Evolutionary conservation across 2,329 filamentous ascomycete species (phyloP).

Genomic region (Colletotrichum sp.): DNA sequence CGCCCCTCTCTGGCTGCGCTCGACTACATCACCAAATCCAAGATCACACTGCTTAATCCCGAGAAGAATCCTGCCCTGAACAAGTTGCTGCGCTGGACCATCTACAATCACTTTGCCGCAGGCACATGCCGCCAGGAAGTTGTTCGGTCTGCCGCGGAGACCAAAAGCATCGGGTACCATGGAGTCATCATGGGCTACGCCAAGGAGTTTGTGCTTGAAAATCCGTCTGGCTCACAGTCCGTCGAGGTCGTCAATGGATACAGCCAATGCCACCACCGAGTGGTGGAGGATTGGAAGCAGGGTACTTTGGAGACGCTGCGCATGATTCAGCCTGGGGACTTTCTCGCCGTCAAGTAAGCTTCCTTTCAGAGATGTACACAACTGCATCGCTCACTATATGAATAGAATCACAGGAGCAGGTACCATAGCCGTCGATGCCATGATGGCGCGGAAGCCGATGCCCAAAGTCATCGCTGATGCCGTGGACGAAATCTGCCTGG

Average conservation of each 20-base stretch:
- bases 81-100: conserved; percentile 76
- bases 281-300: conserved; percentile 74
- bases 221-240: conserved; percentile 49
- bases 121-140: conserved; percentile 77
- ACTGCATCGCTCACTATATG: neutral
- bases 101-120: conserved; percentile 91
- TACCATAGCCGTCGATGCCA: conserved; percentile 69
- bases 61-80: conserved; percentile 77
- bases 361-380: neutral
- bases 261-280: conserved; percentile 29
- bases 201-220: conserved; percentile 72
- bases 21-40: conserved; percentile 5
- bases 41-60: conserved; percentile 59
- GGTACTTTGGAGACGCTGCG: conserved; percentile 77
- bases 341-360: conserved; percentile 65
- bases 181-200: conserved; percentile 89
- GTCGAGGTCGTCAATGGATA: conserved; percentile 47
- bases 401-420: conserved; percentile 80
- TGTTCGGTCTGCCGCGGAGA: conserved; percentile 61
- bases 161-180: conserved; percentile 78
- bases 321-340: conserved; percentile 69
- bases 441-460: conserved; percentile 66
- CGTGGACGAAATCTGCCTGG: conserved; percentile 75
- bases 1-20: neutral
- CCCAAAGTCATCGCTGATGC: conserved; percentile 68